Base-by-base conservation (phyloP, 768 basidiomycete species). In the Tricholoma hemisulphureum region DNA sequence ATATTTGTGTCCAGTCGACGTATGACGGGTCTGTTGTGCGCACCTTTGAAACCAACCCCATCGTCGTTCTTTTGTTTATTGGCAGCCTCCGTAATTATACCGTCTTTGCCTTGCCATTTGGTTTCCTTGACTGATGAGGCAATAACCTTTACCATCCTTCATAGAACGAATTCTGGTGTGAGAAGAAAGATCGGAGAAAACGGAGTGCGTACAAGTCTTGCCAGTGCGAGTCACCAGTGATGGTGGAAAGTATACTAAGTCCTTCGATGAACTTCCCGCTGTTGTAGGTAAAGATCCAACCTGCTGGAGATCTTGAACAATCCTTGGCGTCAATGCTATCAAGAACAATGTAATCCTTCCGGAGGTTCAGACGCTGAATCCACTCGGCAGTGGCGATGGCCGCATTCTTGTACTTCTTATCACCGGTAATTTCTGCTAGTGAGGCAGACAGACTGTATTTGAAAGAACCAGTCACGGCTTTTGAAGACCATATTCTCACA, bases 221-320 rank as follows among this genome's bases (percentile, higher is more conserved):
- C 34, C 34, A 35, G 5, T 35, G 16, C 16, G 20, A 0, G 43
- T 20, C 74, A 4, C 73, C 72, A 10, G 78, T 80, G 29, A 82
- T 71, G 51, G 70, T 71, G 0, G 69, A 67, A 26, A 83, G 65
- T 5, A 83, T 73, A 48, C 74, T 77, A 51, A 83, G 66, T 2
- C 81, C 83, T 61, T 84, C 82, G 21, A 83, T 73, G 50, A 73
- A 79, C 57, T 84, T 84, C 23, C 83, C 82, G 26, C 71, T 77
- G 57, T 83, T 84, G 59, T 83, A 83, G 0, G 82, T 83, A 66
- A 82, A 83, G 5, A 82, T 48, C 76, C 79, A 82, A 3, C 57
- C 71, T 3, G 75, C 63, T 2, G 80, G 74, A 0, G 80, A 79
- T 29, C 78, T 69, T 2, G 76, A 71, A 66, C 82, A 84, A 55